These are phyloP conservation scores for Simplicillium aogashimaense DNA, from an alignment of 2,329 filamentous ascomycete species.

Conservation along the genomic window DNA sequence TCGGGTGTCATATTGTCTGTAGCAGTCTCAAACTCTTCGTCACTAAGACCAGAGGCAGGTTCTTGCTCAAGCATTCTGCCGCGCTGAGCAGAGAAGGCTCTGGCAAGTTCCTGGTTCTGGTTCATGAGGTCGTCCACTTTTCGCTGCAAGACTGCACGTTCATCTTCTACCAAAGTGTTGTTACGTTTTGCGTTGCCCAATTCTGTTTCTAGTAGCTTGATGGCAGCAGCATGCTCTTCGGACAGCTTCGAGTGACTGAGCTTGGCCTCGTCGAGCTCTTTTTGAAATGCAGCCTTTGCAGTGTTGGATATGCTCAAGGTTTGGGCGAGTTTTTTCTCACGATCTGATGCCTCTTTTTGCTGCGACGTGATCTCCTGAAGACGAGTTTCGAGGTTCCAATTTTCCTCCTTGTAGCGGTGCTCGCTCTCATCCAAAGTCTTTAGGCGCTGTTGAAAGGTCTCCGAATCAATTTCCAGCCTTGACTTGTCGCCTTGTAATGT, in stretches of 20 bases:
- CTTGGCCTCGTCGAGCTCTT: slow-evolving; percentile 86
- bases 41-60: slow-evolving; percentile 44
- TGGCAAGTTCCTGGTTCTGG: slow-evolving; percentile 87
- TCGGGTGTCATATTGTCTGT: slow-evolving; percentile 69
- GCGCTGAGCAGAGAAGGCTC: slow-evolving; percentile 66
- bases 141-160: slow-evolving; percentile 67
- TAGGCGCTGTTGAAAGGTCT: slow-evolving; percentile 69
- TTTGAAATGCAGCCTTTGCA: slow-evolving; percentile 70
- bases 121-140: slow-evolving; percentile 80
- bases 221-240: slow-evolving; percentile 67
- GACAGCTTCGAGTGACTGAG: slow-evolving; percentile 65
- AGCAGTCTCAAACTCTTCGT: slow-evolving; percentile 55
- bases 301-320: slow-evolving; percentile 57
- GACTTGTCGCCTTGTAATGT: slow-evolving; percentile 65
- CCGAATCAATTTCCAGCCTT: slow-evolving; percentile 71
- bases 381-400: slow-evolving; percentile 92
- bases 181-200: slow-evolving; percentile 74
- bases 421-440: slow-evolving; percentile 86
- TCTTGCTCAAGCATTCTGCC: slow-evolving; percentile 58
- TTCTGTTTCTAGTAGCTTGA: slow-evolving; percentile 85
- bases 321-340: slow-evolving; percentile 73
- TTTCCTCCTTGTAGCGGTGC: slow-evolving; percentile 94
- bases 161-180: slow-evolving; percentile 66
- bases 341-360: slow-evolving; percentile 67
- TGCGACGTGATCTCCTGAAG: slow-evolving; percentile 71